Conservation (phyloP, 495 filamentous ascomycete species). For the Cudoniella acicularis region DNA sequence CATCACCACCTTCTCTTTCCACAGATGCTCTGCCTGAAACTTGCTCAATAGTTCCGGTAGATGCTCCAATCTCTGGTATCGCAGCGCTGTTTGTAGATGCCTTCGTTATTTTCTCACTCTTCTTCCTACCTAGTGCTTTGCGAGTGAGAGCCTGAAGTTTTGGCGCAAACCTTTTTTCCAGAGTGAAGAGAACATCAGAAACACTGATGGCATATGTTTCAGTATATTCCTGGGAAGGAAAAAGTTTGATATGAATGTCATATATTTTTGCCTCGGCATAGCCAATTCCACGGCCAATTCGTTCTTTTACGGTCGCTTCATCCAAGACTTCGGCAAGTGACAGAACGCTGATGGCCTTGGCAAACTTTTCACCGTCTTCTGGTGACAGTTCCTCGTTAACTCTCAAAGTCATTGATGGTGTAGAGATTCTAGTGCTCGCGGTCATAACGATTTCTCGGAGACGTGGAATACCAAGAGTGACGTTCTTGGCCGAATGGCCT, state of each 20-base stretch:
- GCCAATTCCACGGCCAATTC: slow-evolving; percentile 62
- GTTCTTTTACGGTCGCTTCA: slow-evolving; percentile 73
- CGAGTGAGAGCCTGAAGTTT: slow-evolving; percentile 62
- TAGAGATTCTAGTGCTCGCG: slow-evolving; percentile 80
- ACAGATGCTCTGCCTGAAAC: slow-evolving; percentile 35
- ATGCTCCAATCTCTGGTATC: slow-evolving; percentile 77
- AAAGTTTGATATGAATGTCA: slow-evolving; percentile 76
- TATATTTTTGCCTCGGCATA: slow-evolving; percentile 75
- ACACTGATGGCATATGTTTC: slow-evolving; percentile 79
- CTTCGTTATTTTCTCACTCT: slow-evolving; percentile 55
- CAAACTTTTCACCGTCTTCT: slow-evolving; percentile 71
- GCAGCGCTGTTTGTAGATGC: slow-evolving; percentile 54
- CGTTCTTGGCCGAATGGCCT: slow-evolving; percentile 96
- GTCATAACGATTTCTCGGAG: slow-evolving; percentile 99
- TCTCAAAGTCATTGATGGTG: slow-evolving; percentile 86
- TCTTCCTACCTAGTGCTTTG: slow-evolving; percentile 76
- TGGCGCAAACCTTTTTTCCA: slow-evolving; percentile 78
- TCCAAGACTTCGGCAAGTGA: slow-evolving; percentile 84
- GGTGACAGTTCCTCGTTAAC: slow-evolving; percentile 68
- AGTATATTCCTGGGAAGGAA: slow-evolving; percentile 76
- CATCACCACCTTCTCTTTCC: slow-evolving; percentile 52
- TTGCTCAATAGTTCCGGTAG: slow-evolving; percentile 65
- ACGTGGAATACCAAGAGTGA: slow-evolving; percentile 96
- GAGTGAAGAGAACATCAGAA: slow-evolving; percentile 67
- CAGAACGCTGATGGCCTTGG: slow-evolving; percentile 88